phyloP scores from a whole-genome alignment of 2,329 filamentous ascomycete genomes.

The Lachnellula suecica region DNA sequence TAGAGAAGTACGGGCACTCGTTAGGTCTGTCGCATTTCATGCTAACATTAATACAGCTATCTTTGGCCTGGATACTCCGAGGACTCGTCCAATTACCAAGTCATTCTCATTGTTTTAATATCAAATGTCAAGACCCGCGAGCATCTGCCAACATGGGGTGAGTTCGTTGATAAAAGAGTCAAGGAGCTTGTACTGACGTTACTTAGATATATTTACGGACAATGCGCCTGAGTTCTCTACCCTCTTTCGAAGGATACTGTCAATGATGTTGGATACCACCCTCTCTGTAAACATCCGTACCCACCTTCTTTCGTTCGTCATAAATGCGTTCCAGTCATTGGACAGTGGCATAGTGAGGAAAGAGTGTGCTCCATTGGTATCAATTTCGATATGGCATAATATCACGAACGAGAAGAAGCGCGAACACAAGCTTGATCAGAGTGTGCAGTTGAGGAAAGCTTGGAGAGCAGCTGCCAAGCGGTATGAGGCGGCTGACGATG shows the following conservation, averaged over 20 bases:
- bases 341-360: slow-evolving; percentile 88
- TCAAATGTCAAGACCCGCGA: slow-evolving; percentile 87
- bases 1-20: slow-evolving; percentile 68
- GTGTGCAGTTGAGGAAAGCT: slow-evolving; percentile 76
- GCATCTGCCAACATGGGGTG: slow-evolving; percentile 83
- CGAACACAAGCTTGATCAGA: slow-evolving; percentile 71
- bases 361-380: slow-evolving; percentile 93
- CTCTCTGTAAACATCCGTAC: slow-evolving; percentile 68
- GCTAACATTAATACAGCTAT: slow-evolving; percentile 57
- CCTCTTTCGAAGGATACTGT: slow-evolving; percentile 86
- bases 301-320: slow-evolving; percentile 86
- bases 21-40: neutral
- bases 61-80: slow-evolving; percentile 93
- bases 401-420: slow-evolving; percentile 74
- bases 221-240: slow-evolving; percentile 80
- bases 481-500: slow-evolving; percentile 82
- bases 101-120: slow-evolving; percentile 82
- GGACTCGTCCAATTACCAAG: slow-evolving; percentile 87
- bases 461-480: slow-evolving; percentile 87
- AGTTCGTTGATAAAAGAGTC: slow-evolving; percentile 27
- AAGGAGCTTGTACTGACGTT: slow-evolving; percentile 12
- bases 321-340: slow-evolving; percentile 88
- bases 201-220: slow-evolving; percentile 69
- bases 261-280: slow-evolving; percentile 75
- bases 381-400: slow-evolving; percentile 95